These are phyloP conservation scores for Rhodotorula sp. DNA, from an alignment of 1,284 basidiomycete genomes.

Conservation along the genomic window DNA sequence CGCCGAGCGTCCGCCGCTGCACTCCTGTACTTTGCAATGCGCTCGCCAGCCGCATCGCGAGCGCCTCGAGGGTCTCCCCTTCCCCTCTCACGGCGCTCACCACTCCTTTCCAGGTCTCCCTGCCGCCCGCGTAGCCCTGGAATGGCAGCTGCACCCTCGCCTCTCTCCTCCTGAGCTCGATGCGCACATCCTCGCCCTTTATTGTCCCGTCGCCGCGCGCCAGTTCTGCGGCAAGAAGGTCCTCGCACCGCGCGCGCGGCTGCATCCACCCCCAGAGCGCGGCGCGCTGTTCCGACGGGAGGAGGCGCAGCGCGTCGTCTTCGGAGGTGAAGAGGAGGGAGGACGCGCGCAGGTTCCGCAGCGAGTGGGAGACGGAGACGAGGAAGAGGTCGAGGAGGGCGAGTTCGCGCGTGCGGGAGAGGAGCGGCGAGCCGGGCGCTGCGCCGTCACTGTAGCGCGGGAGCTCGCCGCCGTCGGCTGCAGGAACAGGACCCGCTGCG, in stretches of 20 bases:
- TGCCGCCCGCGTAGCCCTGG: not conserved
- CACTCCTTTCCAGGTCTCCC: not conserved
- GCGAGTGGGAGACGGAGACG: conserved; percentile 10
- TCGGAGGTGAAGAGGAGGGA: conserved; percentile 3
- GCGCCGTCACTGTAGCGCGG: not conserved
- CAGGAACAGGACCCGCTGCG: not conserved
- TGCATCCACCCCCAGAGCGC: conserved; percentile 22
- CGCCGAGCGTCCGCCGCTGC: not conserved
- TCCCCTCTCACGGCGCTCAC: not conserved
- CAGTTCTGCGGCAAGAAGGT: conserved; percentile 8
- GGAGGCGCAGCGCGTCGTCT: conserved; percentile 10
- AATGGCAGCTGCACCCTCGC: conserved; percentile 7
- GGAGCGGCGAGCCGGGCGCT: not conserved
- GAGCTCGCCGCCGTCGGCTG: not conserved
- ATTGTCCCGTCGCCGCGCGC: not conserved
- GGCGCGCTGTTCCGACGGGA: conserved; percentile 8
- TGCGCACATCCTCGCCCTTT: conserved; percentile 7
- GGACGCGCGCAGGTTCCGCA: not conserved
- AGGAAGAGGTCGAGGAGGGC: conserved; percentile 21
- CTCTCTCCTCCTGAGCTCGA: conserved; percentile 7
- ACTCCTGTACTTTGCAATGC: not conserved
- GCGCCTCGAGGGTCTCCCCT: not conserved
- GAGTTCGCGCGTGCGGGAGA: conserved; percentile 4
- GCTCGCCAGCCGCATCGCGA: not conserved
- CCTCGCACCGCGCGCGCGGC: conserved; percentile 24